Evolutionary conservation across 495 filamentous ascomycete genomes (phyloP), one percentile per base, ranked within the genome.

Genomic region (Penicillium longicatenatum): DNA sequence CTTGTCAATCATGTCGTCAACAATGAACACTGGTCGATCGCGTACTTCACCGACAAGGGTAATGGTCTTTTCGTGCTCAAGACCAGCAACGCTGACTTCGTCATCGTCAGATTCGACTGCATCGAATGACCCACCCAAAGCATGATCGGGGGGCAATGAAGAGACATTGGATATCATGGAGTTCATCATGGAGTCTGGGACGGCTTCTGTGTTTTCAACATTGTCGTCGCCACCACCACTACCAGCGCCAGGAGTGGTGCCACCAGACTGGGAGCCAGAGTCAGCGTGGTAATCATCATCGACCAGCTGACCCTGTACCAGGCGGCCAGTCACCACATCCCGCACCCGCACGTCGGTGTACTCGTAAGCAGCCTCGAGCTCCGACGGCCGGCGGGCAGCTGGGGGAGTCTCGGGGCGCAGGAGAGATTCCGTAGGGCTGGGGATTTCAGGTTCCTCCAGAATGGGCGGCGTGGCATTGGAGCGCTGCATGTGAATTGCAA

Each of bases 1-100:
- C 72, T 96, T 96, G 77, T 98, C 94, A 63, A 98, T 97, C 90
- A 98, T 96, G 73, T 98, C 94, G 76, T 98, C 94, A 48, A 98
- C 88, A 58, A 98, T 89, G 71, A 98, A 88, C 37, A 97, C 94
- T 2, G 90, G 84, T 53, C 87, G 84, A 70, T 88, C 85, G 62
- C 84, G 85, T 52, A 98, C 94, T 60, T 98, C 90, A 57, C 94
- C 94, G 31, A 98, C 95, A 50, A 98, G 79, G 2, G 94, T 98
- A 64, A 98, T 93, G 78, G 92, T 97, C 70, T 90, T 89, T 71
- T 98, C 94, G 37, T 91, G 77, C 57, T 88, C 87, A 16, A 84
- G 83, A 60, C 89, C 84, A 56, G 50, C 62, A n/a, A 66, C 59
- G 57, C 91, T 89, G 61, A 90, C 91, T 67, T 97, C 94, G 58